Evolutionary conservation across 2,329 filamentous ascomycete genomes (phyloP), one percentile per base, ranked within the genome.

Genomic region (Beauveria varroae): DNA sequence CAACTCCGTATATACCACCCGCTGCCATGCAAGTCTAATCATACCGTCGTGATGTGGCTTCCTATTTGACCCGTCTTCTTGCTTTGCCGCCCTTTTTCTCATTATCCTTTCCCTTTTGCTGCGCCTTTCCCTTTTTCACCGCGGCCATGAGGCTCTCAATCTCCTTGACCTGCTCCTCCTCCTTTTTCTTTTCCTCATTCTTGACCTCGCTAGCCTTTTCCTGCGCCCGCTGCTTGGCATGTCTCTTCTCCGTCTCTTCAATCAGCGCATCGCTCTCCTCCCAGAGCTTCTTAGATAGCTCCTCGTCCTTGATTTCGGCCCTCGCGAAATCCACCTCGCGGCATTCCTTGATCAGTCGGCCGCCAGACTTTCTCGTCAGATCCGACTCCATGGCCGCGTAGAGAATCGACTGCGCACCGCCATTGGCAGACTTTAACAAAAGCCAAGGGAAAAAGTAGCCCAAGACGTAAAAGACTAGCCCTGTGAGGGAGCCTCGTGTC

Each of bases 301-400:
- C 83, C 65, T 96, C 92, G 70, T 96, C 89, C 65, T 82, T 82
- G 50, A 97, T 81, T 68, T 97, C 93, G 28, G 77, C 79, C 58
- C 90, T 81, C 28, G 87, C 81, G 72, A 86, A 88, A 64, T 88
- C 84, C 20, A 93, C 81, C 69, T 91, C 84, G 67, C 84, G 86
- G 71, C 93, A 98, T 74, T 98, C 96, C 75, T 97, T 98, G 71
- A 99, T 81, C 54, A 96, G 71, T 8, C 82, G 87, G 0, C 88
- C 90, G 9, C 90, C 90, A 9, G 57, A 1, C 74, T 69, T 1
- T 82, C 85, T 40, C 86, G 81, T 4, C 56, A 92, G 84, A 3
- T 81, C 79, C 2, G 83, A 82, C 60, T 97, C 93, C 90, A 97
- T 96, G 1, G 87, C 86, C 0, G 93, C 93, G 66, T 87, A 88